phyloP scores from a whole-genome alignment of 2,329 filamentous ascomycete species.

The Simplicillium sp. region DNA sequence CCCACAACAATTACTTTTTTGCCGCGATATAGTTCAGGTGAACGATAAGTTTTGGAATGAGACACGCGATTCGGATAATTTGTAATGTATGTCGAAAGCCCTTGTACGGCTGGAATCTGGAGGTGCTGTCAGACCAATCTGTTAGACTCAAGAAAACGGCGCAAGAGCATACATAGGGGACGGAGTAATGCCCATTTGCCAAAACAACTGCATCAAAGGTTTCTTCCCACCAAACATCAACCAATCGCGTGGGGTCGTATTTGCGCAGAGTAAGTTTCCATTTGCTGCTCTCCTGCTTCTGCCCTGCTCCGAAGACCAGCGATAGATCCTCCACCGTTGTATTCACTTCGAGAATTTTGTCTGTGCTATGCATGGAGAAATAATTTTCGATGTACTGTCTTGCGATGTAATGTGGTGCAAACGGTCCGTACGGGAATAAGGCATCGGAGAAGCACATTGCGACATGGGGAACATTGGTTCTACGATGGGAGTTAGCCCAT shows the following conservation, averaged over 20 bases:
- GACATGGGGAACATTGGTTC: constrained; percentile 47
- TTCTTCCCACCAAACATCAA: constrained; percentile 46
- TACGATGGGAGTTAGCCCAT: constrained; percentile 6
- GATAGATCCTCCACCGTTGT: constrained; percentile 43
- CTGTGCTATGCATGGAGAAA: constrained; percentile 38
- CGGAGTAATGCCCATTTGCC: constrained; percentile 33
- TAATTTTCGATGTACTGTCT: constrained; percentile 48
- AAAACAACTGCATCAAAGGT: constrained; percentile 34
- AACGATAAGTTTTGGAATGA: constrained; percentile 37
- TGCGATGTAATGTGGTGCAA: constrained; percentile 43
- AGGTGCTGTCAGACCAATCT: not conserved
- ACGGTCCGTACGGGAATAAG: constrained; percentile 44
- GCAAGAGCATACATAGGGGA: constrained; percentile 30
- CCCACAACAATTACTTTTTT: constrained; percentile 29
- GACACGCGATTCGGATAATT: constrained; percentile 28
- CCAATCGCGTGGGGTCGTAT: constrained; percentile 28
- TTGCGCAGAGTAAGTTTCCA: constrained; percentile 41
- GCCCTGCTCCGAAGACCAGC: constrained; percentile 12
- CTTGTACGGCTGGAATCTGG: constrained; percentile 35
- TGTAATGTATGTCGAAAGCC: constrained; percentile 27
- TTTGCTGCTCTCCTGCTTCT: constrained; percentile 9
- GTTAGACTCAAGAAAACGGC: not conserved
- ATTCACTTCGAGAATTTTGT: constrained; percentile 34
- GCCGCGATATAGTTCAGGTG: constrained; percentile 19
- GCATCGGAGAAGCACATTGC: constrained; percentile 47